A percentile compares a stretch with the other conserved stretches of the same genome.
phyloP scores from a whole-genome alignment of 1,284 basidiomycete genomes.

The Meripilus lineatus region DNA sequence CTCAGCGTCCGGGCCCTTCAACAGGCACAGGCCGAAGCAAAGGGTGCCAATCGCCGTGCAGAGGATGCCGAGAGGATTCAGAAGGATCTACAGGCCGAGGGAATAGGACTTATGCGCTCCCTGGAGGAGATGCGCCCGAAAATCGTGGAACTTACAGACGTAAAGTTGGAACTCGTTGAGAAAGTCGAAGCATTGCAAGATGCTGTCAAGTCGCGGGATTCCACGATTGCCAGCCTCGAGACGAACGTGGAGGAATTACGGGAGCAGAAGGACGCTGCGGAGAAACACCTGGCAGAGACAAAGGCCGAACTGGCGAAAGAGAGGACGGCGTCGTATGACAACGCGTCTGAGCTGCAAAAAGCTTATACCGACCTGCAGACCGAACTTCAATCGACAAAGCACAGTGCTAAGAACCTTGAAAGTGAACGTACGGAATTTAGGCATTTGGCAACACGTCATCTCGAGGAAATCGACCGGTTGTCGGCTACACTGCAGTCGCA shows the following conservation, averaged over 20 bases:
- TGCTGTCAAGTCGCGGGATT: constrained; percentile 49
- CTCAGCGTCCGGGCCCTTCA: constrained; percentile 54
- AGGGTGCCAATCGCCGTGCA: constrained; percentile 54
- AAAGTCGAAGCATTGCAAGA: constrained; percentile 52
- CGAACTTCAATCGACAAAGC: constrained; percentile 50
- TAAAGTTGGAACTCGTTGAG: constrained; percentile 63
- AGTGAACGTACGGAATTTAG: constrained; percentile 51
- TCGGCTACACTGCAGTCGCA: constrained; percentile 38
- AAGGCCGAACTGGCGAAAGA: constrained; percentile 46
- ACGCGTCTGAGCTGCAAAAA: constrained; percentile 53
- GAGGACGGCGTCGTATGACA: constrained; percentile 39
- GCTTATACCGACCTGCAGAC: constrained; percentile 58
- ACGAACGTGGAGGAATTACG: constrained; percentile 47
- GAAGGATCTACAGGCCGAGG: constrained; percentile 67
- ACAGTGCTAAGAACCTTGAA: constrained; percentile 50
- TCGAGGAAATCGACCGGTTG: constrained; percentile 51
- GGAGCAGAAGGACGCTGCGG: constrained; percentile 41
- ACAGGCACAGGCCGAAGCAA: constrained; percentile 55
- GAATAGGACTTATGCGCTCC: constrained; percentile 66
- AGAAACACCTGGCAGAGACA: constrained; percentile 38
- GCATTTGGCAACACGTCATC: constrained; percentile 44
- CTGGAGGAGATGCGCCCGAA: constrained; percentile 82
- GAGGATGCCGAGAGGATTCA: constrained; percentile 71
- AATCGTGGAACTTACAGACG: constrained; percentile 70
- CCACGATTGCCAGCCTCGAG: constrained; percentile 58